A percentile compares a stretch with the other conserved stretches of the same genome.
Conservation (phyloP, 768 basidiomycete genomes). For the Lanmaoa rubissima region DNA sequence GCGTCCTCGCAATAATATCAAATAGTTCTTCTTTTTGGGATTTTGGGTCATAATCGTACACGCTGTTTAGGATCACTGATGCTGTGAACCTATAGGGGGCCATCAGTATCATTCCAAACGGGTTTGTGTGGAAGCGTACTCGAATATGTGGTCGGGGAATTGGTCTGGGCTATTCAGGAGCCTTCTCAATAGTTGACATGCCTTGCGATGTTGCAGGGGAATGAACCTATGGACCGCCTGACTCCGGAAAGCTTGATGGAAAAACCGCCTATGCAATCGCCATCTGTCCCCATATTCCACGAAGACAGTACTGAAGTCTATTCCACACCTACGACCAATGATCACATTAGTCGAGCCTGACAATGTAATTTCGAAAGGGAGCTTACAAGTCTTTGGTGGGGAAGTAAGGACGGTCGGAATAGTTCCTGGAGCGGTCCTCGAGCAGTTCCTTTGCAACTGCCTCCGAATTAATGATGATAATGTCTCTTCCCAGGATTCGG, state of each 20-base stretch:
- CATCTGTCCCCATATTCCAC: constrained; percentile 34
- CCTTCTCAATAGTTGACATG: constrained; percentile 31
- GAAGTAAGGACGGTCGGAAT: constrained; percentile 48
- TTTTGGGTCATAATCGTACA: constrained; percentile 21
- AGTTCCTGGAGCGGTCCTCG: constrained; percentile 45
- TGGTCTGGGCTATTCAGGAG: constrained; percentile 34
- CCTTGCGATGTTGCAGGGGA: constrained; percentile 31
- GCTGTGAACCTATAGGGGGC: constrained; percentile 14
- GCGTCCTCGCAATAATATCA: constrained; percentile 3
- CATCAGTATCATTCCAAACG: background rate
- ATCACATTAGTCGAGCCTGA: background rate
- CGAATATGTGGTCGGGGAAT: constrained; percentile 34
- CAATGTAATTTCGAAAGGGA: background rate
- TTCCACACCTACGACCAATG: constrained; percentile 15
- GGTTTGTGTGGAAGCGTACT: constrained; percentile 20
- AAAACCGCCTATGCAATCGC: constrained; percentile 32
- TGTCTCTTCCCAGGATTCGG: constrained; percentile 41
- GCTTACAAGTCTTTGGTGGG: constrained; percentile 14
- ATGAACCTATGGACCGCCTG: constrained; percentile 26
- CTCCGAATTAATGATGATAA: constrained; percentile 47
- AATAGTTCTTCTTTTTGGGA: constrained; percentile 14
- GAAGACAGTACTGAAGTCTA: constrained; percentile 22
- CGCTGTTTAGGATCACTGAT: constrained; percentile 19
- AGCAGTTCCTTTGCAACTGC: constrained; percentile 45
- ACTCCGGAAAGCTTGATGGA: constrained; percentile 26